Percentiles rank a stretch among this genome's conserved stretches.
Evolutionary conservation across 805 yeast genomes (phyloP).

Genomic region (Ogataea ganodermae): DNA sequence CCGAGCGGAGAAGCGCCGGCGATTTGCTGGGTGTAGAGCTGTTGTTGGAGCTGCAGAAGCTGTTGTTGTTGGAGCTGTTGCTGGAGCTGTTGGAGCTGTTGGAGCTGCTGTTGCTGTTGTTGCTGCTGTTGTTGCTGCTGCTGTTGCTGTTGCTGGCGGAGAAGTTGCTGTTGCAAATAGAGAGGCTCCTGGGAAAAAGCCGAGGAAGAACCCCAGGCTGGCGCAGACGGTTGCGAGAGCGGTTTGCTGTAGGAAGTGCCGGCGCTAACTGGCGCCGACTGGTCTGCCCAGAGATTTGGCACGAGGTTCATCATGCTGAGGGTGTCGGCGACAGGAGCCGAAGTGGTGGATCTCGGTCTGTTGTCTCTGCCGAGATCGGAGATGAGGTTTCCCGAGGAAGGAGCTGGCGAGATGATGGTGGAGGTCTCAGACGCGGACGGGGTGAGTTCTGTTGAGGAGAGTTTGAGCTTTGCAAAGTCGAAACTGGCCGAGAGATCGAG

Average conservation of each 20-base stretch:
- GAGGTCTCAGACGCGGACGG: constrained; percentile 21
- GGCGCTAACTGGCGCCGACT: not conserved
- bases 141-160: too few species aligned
- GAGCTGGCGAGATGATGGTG: constrained; percentile 19
- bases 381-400: constrained; percentile 21
- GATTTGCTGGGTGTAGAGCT: constrained; percentile 3
- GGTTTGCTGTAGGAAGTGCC: not conserved
- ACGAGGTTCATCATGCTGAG: constrained; percentile 28
- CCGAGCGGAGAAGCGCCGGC: constrained; percentile 17
- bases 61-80: constrained; percentile 11
- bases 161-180: constrained; percentile 2
- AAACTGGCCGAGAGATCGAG: constrained; percentile 8
- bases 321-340: constrained; percentile 6
- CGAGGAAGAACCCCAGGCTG: not conserved
- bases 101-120: constrained; percentile 5
- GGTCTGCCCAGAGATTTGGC: constrained; percentile 31
- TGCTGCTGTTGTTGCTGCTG: constrained; percentile 6
- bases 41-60: constrained; percentile 4
- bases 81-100: constrained; percentile 9
- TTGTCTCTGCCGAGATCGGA: constrained; percentile 5
- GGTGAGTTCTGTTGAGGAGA: constrained; percentile 15
- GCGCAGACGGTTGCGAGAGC: not conserved
- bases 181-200: not conserved
- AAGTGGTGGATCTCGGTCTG: not conserved
- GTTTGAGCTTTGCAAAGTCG: constrained; percentile 13